These are phyloP conservation scores for Streptanthus diversifolius DNA, from an alignment of 345 rosid species.

Conservation along the genomic window DNA sequence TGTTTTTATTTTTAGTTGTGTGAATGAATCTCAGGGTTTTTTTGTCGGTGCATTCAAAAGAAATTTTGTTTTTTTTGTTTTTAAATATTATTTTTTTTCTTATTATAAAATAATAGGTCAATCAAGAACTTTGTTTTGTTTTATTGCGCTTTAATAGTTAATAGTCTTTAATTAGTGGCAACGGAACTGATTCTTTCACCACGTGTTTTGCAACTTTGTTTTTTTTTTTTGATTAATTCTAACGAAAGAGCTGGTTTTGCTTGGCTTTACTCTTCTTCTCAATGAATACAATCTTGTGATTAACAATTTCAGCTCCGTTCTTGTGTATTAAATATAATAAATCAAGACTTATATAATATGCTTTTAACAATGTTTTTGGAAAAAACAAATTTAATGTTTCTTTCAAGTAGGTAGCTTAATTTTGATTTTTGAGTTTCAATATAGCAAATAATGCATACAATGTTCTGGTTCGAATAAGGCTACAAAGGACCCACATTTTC, in stretches of 20 bases:
- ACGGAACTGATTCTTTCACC: constrained; percentile 25
- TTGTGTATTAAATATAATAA: neutral
- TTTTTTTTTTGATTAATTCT: neutral
- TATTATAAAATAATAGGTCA: constrained; percentile 8
- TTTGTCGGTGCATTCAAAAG: constrained; percentile 31
- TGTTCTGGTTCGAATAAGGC: too few species aligned
- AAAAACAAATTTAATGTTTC: neutral
- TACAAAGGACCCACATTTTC: too few species aligned
- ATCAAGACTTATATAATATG: neutral
- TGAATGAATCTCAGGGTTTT: neutral
- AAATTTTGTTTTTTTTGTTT: neutral
- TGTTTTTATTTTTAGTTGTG: neutral
- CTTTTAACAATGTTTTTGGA: neutral
- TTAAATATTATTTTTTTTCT: neutral
- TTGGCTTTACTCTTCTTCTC: neutral
- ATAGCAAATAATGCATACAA: too few species aligned
- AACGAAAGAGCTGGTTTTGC: constrained; percentile 8
- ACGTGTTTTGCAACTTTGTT: constrained; percentile 20
- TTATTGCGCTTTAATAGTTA: constrained; percentile 9
- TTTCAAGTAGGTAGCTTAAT: neutral
- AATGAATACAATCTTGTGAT: neutral
- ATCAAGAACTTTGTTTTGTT: constrained; percentile 13
- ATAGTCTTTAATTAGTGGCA: constrained; percentile 28
- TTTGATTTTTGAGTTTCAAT: too few species aligned
- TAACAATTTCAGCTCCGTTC: neutral